A percentile compares a stretch with the other conserved stretches of the same genome.
These are phyloP conservation scores for Platismatia glauca DNA, from an alignment of 495 filamentous ascomycete species.

Conservation along the genomic window DNA sequence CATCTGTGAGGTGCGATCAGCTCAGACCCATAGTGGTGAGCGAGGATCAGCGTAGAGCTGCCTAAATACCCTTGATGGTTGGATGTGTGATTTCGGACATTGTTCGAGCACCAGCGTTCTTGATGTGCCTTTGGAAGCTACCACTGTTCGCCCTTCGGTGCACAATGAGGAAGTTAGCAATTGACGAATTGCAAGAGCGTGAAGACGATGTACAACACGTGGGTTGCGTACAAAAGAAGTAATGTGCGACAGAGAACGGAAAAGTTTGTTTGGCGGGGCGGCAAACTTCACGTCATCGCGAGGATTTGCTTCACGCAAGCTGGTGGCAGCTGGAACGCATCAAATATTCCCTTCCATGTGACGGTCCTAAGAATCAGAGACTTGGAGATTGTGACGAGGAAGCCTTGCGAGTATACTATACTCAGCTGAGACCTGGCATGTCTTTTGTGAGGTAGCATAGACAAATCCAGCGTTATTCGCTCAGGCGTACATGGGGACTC, in stretches of 20 bases:
- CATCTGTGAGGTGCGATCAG: slow-evolving; percentile 52
- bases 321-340: slow-evolving; percentile 2
- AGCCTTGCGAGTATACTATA: background rate
- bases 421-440: background rate
- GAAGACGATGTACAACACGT: background rate
- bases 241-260: background rate
- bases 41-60: background rate
- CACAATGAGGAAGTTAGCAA: background rate
- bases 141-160: background rate
- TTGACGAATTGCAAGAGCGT: background rate
- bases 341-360: background rate
- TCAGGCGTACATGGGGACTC: background rate
- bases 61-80: slow-evolving; percentile 46
- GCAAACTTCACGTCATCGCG: background rate
- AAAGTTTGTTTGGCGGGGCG: background rate
- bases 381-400: background rate
- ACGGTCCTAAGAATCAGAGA: background rate
- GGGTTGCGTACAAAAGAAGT: background rate
- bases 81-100: slow-evolving; percentile 53
- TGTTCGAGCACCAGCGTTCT: background rate
- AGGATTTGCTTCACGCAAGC: slow-evolving; percentile 12
- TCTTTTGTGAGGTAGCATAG: too few species aligned
- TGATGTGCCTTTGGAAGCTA: background rate
- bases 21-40: background rate
- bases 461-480: background rate